Conservation (phyloP, 169 alveolate species). For the Plasmodium coatneyi region DNA sequence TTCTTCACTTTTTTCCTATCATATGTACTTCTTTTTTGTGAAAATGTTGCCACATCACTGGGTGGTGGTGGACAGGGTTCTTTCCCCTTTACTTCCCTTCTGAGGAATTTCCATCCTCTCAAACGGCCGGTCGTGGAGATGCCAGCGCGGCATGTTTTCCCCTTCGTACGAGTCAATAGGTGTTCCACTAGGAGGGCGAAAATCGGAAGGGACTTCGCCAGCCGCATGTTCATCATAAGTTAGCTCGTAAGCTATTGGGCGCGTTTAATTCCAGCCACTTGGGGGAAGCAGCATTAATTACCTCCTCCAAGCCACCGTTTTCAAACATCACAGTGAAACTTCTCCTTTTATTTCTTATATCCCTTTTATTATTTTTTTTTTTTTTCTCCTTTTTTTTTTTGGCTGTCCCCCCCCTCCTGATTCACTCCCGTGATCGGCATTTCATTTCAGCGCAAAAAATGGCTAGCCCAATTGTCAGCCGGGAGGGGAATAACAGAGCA, state of each 20-base stretch:
- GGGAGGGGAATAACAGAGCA: background rate
- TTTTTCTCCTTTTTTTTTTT: background rate
- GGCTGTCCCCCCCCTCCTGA: background rate
- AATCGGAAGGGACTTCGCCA: background rate
- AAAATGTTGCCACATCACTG: background rate
- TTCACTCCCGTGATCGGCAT: background rate
- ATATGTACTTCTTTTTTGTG: background rate
- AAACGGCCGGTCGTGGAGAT: background rate
- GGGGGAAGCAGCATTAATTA: background rate
- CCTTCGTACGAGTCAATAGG: background rate
- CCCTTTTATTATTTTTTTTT: background rate
- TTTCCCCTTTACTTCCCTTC: background rate
- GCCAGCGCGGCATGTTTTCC: background rate
- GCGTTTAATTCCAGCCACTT: background rate
- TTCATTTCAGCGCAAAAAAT: background rate
- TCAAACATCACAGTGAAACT: background rate
- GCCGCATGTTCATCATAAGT: background rate
- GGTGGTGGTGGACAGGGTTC: background rate
- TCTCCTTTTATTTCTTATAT: background rate
- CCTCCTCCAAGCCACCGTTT: background rate
- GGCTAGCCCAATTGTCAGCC: background rate
- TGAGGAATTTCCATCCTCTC: background rate
- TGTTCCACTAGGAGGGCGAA: background rate
- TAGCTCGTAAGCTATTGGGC: background rate
- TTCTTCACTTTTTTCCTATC: background rate